phyloP scores from a whole-genome alignment of 164 flowering plant species.

The Kalanchoe fedtschenkoi region DNA sequence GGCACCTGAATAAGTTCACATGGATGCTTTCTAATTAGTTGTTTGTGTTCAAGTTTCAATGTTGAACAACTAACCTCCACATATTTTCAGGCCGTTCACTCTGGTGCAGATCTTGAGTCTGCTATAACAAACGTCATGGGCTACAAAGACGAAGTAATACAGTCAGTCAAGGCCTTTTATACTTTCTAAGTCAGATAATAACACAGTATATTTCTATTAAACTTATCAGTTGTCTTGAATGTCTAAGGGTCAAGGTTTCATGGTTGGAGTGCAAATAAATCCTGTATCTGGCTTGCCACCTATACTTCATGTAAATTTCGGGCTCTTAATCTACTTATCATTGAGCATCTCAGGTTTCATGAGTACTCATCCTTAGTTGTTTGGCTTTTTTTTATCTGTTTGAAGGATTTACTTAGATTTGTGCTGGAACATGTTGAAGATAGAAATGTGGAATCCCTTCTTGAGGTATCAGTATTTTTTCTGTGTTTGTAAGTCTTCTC shows the following conservation, averaged over 20 bases:
- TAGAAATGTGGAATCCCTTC: constrained; percentile 71
- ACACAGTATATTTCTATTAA: neutral
- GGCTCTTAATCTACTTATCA: neutral
- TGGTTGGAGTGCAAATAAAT: constrained; percentile 92
- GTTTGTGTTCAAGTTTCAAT: neutral
- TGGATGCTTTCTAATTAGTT: neutral
- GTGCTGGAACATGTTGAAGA: constrained; percentile 78
- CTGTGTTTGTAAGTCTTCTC: neutral
- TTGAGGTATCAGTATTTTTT: constrained; percentile 45
- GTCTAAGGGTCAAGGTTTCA: constrained; percentile 87
- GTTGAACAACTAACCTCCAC: neutral
- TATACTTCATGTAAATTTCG: constrained; percentile 55
- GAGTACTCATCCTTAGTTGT: neutral
- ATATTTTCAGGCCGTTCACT: constrained; percentile 82
- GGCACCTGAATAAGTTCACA: neutral
- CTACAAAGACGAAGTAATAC: constrained; percentile 64
- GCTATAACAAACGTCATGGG: constrained; percentile 90
- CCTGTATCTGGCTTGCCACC: constrained; percentile 83
- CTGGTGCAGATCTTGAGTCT: constrained; percentile 99
- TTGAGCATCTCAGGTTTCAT: neutral
- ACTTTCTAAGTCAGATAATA: neutral
- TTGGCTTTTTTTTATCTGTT: constrained; percentile 8
- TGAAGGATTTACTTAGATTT: constrained; percentile 64
- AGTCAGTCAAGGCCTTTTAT: neutral
- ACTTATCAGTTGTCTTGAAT: constrained; percentile 8